Base-by-base conservation (phyloP, 1,284 basidiomycete genomes). In the Sporisorium sorghi region DNA sequence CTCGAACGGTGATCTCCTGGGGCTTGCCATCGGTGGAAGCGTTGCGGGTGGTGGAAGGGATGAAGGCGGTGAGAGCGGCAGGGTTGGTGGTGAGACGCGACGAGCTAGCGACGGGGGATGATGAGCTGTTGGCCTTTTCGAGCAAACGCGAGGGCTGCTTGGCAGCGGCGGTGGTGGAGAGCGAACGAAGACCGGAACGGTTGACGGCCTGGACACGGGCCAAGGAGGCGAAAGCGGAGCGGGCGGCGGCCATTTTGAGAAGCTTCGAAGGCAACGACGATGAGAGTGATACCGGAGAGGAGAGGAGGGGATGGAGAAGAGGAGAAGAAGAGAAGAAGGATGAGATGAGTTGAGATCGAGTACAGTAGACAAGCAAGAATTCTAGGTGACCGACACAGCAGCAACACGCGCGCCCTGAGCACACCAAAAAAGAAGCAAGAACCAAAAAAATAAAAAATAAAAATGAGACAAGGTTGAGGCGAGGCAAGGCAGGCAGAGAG, bases 1-100 rank as follows among this genome's bases (percentile, higher is more conserved):
- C 97, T 84, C 97, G 93, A 70, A 98, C 96, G 55, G 94, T 98
- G 93, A 98, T 93, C 92, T 95, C 84, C 58, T 78, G 75, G 8
- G 78, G 71, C 63, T 76, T 71, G 54, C 52, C 56, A 50, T 76
- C 66, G 53, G 77, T 63, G 56, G 76, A 76, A 39, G 77, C 77
- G 62, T 76, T 76, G 58, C 73, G 69, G 33, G 73, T 28, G 64
- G 21, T 37, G 55, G 73, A 68, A 54, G 73, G 73, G 61, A 72
- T 53, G 43, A 73, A 70, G 43, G 74, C 70, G 52, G 70, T 64
- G 47, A 70, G 70, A 4, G 70, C 59, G 54, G 74, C 66, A 17
- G 66, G 66, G 64, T 61, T 61, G 64, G 68, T 75, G 46, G 73
- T 71, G 48, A 75, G 64, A 21, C 73, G 64, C 11, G 68, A 71